phyloP scores from a whole-genome alignment of 768 basidiomycete genomes.

The Lactarius indigo region DNA sequence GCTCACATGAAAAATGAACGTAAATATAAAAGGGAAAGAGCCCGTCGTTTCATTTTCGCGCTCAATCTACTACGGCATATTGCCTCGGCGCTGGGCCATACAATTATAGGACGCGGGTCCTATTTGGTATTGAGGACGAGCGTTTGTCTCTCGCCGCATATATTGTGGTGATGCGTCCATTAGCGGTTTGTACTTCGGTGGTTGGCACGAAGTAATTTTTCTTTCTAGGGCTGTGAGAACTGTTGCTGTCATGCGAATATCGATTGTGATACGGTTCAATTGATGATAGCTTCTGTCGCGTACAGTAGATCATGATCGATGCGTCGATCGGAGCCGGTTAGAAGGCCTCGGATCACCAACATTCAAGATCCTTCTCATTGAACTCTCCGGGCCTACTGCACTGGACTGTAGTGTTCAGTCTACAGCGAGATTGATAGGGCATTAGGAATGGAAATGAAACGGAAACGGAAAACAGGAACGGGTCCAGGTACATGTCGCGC shows the following conservation, averaged over 20 bases:
- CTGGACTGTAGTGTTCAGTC: no score
- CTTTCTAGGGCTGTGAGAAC: no score
- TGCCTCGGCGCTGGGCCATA: no score
- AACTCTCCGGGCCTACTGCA: not conserved
- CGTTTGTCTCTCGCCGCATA: no score
- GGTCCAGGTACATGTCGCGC: not conserved
- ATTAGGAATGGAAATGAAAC: not conserved
- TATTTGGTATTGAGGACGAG: no score
- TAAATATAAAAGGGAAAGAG: no score
- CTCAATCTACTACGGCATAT: no score
- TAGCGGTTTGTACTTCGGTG: not conserved
- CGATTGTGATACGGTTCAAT: not conserved
- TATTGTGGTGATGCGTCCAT: no score
- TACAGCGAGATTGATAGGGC: not conserved
- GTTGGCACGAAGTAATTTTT: not conserved
- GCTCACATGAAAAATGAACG: no score
- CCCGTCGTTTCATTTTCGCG: no score
- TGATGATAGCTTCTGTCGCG: not conserved
- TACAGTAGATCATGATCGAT: not conserved
- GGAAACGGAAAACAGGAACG: not conserved
- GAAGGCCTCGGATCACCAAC: not conserved
- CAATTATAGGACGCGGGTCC: no score
- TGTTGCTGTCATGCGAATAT: no score
- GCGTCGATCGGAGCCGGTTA: not conserved
- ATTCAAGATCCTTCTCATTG: not conserved